Evolutionary conservation across 2,329 filamentous ascomycete genomes (phyloP).

Genomic region (Penicillium sp.): DNA sequence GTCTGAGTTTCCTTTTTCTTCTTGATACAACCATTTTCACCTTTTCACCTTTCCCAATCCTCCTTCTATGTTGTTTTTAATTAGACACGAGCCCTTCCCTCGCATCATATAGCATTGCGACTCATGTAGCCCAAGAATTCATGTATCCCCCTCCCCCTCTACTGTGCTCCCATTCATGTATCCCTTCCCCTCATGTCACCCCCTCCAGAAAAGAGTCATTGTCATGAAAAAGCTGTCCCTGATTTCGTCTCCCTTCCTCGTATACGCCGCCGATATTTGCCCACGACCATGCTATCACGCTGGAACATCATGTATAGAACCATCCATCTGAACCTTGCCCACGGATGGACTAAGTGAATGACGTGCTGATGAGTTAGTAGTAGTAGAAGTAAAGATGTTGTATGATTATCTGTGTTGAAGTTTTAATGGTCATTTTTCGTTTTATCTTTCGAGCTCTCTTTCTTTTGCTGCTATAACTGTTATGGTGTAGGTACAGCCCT

Average conservation of each 20-base stretch:
- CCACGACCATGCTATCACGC: slow-evolving; percentile 6
- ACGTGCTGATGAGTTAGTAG: slow-evolving; percentile 6
- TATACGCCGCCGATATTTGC: slow-evolving; percentile 13
- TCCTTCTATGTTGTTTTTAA: slow-evolving; percentile 32
- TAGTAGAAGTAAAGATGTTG: slow-evolving; percentile 2
- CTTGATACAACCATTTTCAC: slow-evolving; percentile 24
- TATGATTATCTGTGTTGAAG: not conserved
- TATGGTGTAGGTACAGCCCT: not conserved
- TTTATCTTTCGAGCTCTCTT: not conserved
- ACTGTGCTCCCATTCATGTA: slow-evolving; percentile 35
- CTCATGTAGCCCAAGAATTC: slow-evolving; percentile 36
- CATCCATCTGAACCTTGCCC: not conserved
- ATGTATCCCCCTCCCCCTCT: slow-evolving; percentile 38
- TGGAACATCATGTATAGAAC: slow-evolving; percentile 15
- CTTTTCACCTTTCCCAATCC: slow-evolving; percentile 21
- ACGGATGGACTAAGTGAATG: slow-evolving; percentile 3
- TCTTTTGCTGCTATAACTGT: not conserved
- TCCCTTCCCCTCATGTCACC: slow-evolving; percentile 17
- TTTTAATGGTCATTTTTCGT: not conserved
- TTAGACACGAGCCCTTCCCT: slow-evolving; percentile 37
- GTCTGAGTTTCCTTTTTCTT: slow-evolving; percentile 10
- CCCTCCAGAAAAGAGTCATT: slow-evolving; percentile 32
- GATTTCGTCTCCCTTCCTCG: slow-evolving; percentile 18
- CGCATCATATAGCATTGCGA: slow-evolving; percentile 30
- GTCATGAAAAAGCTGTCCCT: slow-evolving; percentile 31